Base-by-base conservation (phyloP, 2,329 filamentous ascomycete genomes). In the Aspergillus tanneri region DNA sequence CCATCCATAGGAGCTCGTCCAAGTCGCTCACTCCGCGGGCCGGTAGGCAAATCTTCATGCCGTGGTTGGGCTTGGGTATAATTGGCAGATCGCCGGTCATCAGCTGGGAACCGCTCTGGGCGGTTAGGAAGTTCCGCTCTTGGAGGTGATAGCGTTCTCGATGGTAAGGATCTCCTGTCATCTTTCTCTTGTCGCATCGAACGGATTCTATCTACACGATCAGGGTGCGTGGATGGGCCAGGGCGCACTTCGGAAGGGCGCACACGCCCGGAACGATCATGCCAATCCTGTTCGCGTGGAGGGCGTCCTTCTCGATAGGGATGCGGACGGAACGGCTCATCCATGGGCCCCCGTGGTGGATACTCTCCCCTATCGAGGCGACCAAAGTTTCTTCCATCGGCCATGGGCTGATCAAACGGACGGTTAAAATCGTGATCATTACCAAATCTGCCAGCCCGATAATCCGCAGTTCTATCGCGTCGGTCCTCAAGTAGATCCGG, bases 41-140 rank as follows among this genome's bases (percentile, higher is more conserved):
- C 80, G 16, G 75, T 76, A 5, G 80, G 81, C 36, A 78, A 70
- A 40, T 72, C 70, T 12, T 74, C 77, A 53, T 69, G 71, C 28
- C 63, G 68, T 36, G 62, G 48, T 46, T 59, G 55, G 11, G 53
- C 37, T 21, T 56, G 55, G 21, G 53, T 22, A 27, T 66, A 62
- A 37, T 54, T 62, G n/a, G 51, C 50, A 40, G 61, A 46, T 45
- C 68, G 63, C 42, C 67, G 67, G 42, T 70, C 69, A 43, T 70
- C 64, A 16, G 61, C 50, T n/a, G 61, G 60, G 36, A 67, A 66
- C 11, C 70, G 62, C 35, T 74, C 72, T 11, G 62, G 63, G 3
- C 68, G 68, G 48, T 47, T 65, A 9, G 63, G 65, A 18, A 66
- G 50, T 5, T 69, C 64, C 19, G 60, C 28, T 16, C 63, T 55